Percentiles rank a stretch among this genome's conserved stretches.
These are phyloP conservation scores for Zygosaccharomyces sapae DNA, from an alignment of 1,139 yeast genomes.

Conservation along the genomic window DNA sequence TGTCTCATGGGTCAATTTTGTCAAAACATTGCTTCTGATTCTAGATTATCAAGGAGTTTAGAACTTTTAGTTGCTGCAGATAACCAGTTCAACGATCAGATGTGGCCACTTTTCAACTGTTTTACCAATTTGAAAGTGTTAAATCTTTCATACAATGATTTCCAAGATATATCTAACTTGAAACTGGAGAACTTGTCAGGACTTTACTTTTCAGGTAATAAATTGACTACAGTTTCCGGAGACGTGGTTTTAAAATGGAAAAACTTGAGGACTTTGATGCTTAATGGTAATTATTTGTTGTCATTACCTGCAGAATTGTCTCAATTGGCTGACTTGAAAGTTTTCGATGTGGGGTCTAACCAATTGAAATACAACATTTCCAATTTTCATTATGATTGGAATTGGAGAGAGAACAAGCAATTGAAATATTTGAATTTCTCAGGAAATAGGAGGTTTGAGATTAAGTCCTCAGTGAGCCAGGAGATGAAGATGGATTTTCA, in stretches of 20 bases:
- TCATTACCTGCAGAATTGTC: slow-evolving; percentile 88
- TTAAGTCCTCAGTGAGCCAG: slow-evolving; percentile 45
- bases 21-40: slow-evolving; percentile 23
- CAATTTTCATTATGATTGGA: slow-evolving; percentile 98
- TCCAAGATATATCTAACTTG: slow-evolving; percentile 68
- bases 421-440: slow-evolving; percentile 81
- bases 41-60: slow-evolving; percentile 51
- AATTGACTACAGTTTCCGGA: slow-evolving; percentile 71
- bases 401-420: slow-evolving; percentile 83
- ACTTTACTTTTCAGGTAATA: slow-evolving; percentile 81
- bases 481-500: slow-evolving; percentile 47
- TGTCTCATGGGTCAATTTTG: slow-evolving; percentile 25
- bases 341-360: slow-evolving; percentile 89
- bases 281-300: slow-evolving; percentile 81
- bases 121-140: slow-evolving; percentile 58
- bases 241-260: slow-evolving; percentile 70
- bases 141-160: slow-evolving; percentile 78
- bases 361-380: slow-evolving; percentile 86
- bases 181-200: slow-evolving; percentile 57
- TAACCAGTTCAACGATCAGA: slow-evolving; percentile 75
- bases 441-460: slow-evolving; percentile 88
- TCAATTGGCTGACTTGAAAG: slow-evolving; percentile 57
- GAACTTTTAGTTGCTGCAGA: slow-evolving; percentile 67
- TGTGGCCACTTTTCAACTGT: slow-evolving; percentile 63
- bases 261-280: slow-evolving; percentile 55